Evolutionary conservation across 768 basidiomycete genomes (phyloP).

Genomic region (Suillus alpinus): DNA sequence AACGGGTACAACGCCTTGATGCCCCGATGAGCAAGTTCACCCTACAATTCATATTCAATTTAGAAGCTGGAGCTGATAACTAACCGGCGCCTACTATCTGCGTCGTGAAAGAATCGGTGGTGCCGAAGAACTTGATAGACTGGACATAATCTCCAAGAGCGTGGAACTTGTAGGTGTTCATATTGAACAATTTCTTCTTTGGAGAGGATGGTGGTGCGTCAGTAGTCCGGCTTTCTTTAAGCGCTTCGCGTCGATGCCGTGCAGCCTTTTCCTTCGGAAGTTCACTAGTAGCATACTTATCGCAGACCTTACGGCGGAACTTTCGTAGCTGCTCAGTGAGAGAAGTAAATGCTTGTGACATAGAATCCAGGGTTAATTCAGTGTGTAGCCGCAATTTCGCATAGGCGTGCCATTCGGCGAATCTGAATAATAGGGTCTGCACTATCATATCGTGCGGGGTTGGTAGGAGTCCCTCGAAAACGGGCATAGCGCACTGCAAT

Average conservation of each 20-base stretch:
- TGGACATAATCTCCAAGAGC: conserved; percentile 30
- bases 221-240: no score
- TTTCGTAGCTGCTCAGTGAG: conserved; percentile 22
- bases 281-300: conserved; percentile 25
- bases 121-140: conserved; percentile 25
- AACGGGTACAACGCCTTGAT: conserved; percentile 21
- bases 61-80: not conserved
- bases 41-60: not conserved
- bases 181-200: conserved; percentile 7
- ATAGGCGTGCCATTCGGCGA: conserved; percentile 33
- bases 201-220: not conserved
- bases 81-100: not conserved
- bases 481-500: conserved; percentile 29
- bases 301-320: conserved; percentile 23
- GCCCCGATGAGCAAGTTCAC: conserved; percentile 12
- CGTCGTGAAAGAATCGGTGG: conserved; percentile 22
- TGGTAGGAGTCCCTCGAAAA: conserved; percentile 28
- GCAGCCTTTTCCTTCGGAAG: conserved; percentile 26
- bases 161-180: conserved; percentile 19
- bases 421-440: conserved; percentile 23
- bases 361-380: conserved; percentile 13
- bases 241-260: conserved; percentile 14
- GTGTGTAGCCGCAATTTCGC: conserved; percentile 36
- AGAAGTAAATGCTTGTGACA: conserved; percentile 16
- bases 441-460: conserved; percentile 9